phyloP scores from a whole-genome alignment of 2,329 filamentous ascomycete genomes.

The Lecanicillium sp. region DNA sequence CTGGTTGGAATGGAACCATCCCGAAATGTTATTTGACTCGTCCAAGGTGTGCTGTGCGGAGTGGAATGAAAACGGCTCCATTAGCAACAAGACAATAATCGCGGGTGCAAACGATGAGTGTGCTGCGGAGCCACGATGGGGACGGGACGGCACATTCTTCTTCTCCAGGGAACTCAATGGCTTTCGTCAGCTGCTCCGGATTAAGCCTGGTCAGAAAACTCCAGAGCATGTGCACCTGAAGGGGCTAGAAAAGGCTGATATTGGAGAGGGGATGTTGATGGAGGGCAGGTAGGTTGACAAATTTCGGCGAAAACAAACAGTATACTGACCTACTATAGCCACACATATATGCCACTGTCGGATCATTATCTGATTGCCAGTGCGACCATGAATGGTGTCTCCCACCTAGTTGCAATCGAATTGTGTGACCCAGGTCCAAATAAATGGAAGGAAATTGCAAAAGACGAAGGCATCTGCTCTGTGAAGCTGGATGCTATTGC shows the following conservation, averaged over 20 bases:
- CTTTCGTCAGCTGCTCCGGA: constrained; percentile 38
- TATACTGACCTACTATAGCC: constrained; percentile 17
- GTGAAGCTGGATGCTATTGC: constrained; percentile 26
- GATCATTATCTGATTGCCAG: constrained; percentile 24
- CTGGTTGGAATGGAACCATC: constrained; percentile 43
- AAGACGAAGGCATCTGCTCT: constrained; percentile 20
- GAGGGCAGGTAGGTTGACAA: constrained; percentile 20
- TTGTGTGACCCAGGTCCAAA: constrained; percentile 27
- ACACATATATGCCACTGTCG: constrained; percentile 30
- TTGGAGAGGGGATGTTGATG: constrained; percentile 24
- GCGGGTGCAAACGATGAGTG: constrained; percentile 33
- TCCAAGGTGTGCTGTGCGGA: constrained; percentile 30
- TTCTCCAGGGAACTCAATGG: constrained; percentile 37
- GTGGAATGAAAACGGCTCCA: constrained; percentile 22
- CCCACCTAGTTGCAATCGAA: constrained; percentile 19
- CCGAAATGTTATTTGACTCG: constrained; percentile 38
- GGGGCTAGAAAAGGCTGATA: constrained; percentile 31
- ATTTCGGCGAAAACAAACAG: not conserved
- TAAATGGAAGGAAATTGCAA: constrained; percentile 21
- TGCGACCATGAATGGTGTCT: constrained; percentile 22
- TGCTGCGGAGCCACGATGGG: constrained; percentile 42
- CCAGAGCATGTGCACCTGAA: constrained; percentile 23
- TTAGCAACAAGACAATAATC: constrained; percentile 24
- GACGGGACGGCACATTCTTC: constrained; percentile 36
- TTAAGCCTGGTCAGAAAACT: constrained; percentile 18